Percentiles rank a stretch among this genome's conserved stretches.
Conservation (phyloP, 192 early-diverging fungal species). For the Neocallimastix lanati region DNA sequence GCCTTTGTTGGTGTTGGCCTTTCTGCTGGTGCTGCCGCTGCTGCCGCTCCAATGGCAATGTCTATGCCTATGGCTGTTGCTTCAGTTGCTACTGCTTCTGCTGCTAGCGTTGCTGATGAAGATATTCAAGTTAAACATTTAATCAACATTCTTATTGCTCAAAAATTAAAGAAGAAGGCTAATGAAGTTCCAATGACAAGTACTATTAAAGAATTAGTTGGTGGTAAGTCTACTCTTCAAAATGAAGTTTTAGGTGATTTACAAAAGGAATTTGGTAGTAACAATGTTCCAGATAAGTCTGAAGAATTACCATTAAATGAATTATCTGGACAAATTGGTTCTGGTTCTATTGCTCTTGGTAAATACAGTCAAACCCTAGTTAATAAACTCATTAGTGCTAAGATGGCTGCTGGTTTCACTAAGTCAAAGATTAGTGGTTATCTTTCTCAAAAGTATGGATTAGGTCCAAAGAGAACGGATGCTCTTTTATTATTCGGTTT, state of each 20-base stretch:
- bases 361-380: constrained; percentile 59
- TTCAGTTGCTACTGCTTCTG: constrained; percentile 46
- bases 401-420: constrained; percentile 84
- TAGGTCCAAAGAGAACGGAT: constrained; percentile 56
- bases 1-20: background rate
- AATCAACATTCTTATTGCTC: constrained; percentile 63
- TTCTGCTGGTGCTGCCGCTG: background rate
- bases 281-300: constrained; percentile 65
- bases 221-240: constrained; percentile 87
- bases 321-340: constrained; percentile 44
- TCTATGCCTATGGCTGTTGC: constrained; percentile 24
- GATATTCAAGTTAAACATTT: constrained; percentile 38
- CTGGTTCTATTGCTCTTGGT: constrained; percentile 43
- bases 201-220: constrained; percentile 84
- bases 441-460: constrained; percentile 47
- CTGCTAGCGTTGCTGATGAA: constrained; percentile 59
- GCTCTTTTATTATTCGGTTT: constrained; percentile 57
- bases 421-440: constrained; percentile 59
- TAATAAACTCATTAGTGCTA: constrained; percentile 60
- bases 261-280: constrained; percentile 72
- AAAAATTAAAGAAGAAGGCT: constrained; percentile 74
- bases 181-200: constrained; percentile 52
- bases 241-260: constrained; percentile 93
- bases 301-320: constrained; percentile 78
- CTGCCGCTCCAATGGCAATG: background rate